These are phyloP conservation scores for Termitomyces sp. DNA, from an alignment of 768 basidiomycete species.

Conservation along the genomic window DNA sequence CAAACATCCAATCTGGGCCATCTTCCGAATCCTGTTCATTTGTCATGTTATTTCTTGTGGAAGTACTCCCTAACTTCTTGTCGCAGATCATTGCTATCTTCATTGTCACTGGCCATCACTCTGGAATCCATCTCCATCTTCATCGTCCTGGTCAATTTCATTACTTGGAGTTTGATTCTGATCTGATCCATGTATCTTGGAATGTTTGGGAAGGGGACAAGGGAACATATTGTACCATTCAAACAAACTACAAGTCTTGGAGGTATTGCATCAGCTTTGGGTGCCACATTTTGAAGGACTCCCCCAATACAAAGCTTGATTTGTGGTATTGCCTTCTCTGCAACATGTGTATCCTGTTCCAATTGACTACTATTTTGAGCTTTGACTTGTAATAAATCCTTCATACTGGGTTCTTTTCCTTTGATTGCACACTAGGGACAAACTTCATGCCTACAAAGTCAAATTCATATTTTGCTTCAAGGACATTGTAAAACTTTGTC, in stretches of 20 bases:
- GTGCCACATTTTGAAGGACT: not conserved
- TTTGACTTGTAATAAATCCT: too few relatives aligned
- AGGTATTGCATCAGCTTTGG: not conserved
- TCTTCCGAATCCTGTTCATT: constrained; percentile 19
- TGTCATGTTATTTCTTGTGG: not conserved
- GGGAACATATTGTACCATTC: too few relatives aligned
- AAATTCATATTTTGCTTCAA: not conserved
- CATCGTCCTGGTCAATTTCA: too few relatives aligned
- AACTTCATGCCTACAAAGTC: not conserved
- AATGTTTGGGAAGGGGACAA: too few relatives aligned
- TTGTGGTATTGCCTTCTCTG: not conserved
- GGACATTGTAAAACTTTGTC: not conserved
- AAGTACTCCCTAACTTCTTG: not conserved
- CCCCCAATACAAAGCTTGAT: not conserved
- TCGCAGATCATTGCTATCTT: not conserved
- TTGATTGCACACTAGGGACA: not conserved
- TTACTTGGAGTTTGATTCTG: not conserved
- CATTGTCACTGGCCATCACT: too few relatives aligned
- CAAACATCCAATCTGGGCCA: constrained; percentile 27
- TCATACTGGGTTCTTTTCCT: not conserved
- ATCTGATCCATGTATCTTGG: too few relatives aligned
- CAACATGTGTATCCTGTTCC: not conserved
- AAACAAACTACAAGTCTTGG: too few relatives aligned
- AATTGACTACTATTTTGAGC: not conserved
- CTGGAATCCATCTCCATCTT: too few relatives aligned